These are phyloP conservation scores for Echeveria elegans DNA, from an alignment of 164 flowering plant genomes.

Conservation along the genomic window DNA sequence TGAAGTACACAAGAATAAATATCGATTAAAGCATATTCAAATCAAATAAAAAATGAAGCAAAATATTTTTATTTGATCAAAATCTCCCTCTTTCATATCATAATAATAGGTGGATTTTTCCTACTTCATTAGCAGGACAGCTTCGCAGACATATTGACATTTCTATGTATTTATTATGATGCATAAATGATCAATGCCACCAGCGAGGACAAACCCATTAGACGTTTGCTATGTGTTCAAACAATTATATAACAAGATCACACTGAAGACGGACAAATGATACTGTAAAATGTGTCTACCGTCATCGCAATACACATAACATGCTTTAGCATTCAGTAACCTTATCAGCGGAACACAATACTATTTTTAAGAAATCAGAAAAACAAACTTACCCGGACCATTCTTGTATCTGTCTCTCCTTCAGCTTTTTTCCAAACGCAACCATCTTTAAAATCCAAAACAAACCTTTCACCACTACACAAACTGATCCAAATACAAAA, in stretches of 20 bases:
- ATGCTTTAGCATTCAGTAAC: background rate
- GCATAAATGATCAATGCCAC: no score
- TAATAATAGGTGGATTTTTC: background rate
- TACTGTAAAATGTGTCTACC: no score
- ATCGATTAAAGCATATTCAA: background rate
- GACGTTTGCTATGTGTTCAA: no score
- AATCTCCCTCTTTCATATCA: background rate
- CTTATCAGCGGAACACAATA: background rate
- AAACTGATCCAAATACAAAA: no score
- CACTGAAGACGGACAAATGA: no score
- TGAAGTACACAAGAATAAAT: background rate
- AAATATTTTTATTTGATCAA: background rate
- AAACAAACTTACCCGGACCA: background rate
- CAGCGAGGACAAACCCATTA: no score
- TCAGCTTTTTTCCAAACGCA: background rate
- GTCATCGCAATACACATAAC: background rate
- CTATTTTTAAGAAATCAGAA: background rate
- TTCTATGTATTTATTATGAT: background rate
- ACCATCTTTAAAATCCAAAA: background rate
- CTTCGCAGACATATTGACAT: background rate
- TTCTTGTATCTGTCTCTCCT: background rate
- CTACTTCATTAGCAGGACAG: background rate
- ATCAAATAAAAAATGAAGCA: no score
- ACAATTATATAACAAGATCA: no score
- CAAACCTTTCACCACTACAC: background rate